These are phyloP conservation scores for Hermanozyma aechmeae DNA, from an alignment of 805 yeast species.

Conservation along the genomic window DNA sequence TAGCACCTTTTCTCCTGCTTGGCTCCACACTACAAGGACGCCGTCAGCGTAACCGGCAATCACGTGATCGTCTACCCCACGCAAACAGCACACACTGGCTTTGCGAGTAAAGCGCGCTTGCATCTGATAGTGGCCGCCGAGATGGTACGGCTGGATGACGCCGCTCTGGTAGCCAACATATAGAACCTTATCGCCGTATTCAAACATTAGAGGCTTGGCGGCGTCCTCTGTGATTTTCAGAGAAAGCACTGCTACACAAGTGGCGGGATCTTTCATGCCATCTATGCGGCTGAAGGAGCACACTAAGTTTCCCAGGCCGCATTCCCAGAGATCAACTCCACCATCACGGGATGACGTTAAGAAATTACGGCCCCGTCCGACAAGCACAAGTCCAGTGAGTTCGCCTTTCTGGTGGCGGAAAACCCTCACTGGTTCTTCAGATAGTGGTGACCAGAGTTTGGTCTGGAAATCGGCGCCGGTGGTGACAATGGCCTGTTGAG, in stretches of 20 bases:
- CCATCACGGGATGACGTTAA: conserved; percentile 50
- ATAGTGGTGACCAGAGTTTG: conserved; percentile 48
- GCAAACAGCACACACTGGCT: conserved; percentile 9
- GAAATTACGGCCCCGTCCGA: conserved; percentile 64
- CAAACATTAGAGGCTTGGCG: conserved; percentile 33
- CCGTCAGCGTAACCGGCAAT: conserved; percentile 15
- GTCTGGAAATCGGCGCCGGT: conserved; percentile 51
- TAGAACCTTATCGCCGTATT: conserved; percentile 28
- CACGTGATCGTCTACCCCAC: conserved; percentile 4
- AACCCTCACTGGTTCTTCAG: conserved; percentile 23
- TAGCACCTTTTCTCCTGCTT: too few relatives aligned
- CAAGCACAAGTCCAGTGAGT: conserved; percentile 39
- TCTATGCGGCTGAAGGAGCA: conserved; percentile 21
- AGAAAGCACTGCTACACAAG: conserved; percentile 7
- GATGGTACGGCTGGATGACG: conserved; percentile 13
- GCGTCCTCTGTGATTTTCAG: background rate
- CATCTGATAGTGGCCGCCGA: conserved; percentile 11
- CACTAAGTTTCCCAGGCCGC: conserved; percentile 44
- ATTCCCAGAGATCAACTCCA: conserved; percentile 56
- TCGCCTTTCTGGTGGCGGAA: conserved; percentile 41
- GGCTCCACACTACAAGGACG: too few relatives aligned
- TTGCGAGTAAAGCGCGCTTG: conserved; percentile 1
- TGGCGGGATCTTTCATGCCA: conserved; percentile 11
- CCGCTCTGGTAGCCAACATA: conserved; percentile 37
- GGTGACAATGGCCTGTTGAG: conserved; percentile 51